Evolutionary conservation across 305 asterid species (phyloP).

Genomic region (Lippia alba): DNA sequence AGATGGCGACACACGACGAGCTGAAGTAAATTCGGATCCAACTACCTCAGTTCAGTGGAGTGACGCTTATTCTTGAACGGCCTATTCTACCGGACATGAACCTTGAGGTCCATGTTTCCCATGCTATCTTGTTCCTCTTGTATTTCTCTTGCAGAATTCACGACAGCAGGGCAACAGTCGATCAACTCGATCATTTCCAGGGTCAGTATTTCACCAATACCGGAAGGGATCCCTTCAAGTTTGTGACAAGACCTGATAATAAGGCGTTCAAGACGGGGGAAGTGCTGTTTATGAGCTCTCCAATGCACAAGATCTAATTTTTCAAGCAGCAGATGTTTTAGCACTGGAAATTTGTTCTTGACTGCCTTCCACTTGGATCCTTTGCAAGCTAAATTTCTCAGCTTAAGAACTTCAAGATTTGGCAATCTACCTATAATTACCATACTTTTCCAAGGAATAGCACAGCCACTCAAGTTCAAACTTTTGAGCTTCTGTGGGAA

Average conservation of each 20-base stretch:
- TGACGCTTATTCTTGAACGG: neutral
- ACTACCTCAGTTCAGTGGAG: too few relatives aligned
- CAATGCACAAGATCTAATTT: slow-evolving; percentile 11
- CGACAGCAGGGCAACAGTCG: slow-evolving; percentile 8
- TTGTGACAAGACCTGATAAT: neutral
- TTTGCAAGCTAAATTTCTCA: slow-evolving; percentile 9
- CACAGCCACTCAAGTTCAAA: slow-evolving; percentile 6
- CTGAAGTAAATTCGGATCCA: too few relatives aligned
- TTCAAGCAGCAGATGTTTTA: slow-evolving; percentile 16
- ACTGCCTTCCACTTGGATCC: slow-evolving; percentile 13
- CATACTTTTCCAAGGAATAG: slow-evolving; percentile 2
- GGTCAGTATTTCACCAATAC: slow-evolving; percentile 7
- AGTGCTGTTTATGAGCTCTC: neutral
- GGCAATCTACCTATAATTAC: slow-evolving; percentile 10
- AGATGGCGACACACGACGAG: too few relatives aligned
- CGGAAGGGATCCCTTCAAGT: slow-evolving; percentile 18
- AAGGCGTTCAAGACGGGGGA: slow-evolving; percentile 24
- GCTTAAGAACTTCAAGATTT: slow-evolving; percentile 16
- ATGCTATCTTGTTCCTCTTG: slow-evolving; percentile 19
- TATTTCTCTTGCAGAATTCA: slow-evolving; percentile 3
- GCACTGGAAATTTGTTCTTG: slow-evolving; percentile 15
- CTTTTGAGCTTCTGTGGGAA: slow-evolving; percentile 25
- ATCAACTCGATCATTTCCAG: slow-evolving; percentile 27
- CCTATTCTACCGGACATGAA: neutral
- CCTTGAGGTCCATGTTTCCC: slow-evolving; percentile 4